phyloP scores from a whole-genome alignment of 75 land plant species.

The Isoetes taiwanensis region DNA sequence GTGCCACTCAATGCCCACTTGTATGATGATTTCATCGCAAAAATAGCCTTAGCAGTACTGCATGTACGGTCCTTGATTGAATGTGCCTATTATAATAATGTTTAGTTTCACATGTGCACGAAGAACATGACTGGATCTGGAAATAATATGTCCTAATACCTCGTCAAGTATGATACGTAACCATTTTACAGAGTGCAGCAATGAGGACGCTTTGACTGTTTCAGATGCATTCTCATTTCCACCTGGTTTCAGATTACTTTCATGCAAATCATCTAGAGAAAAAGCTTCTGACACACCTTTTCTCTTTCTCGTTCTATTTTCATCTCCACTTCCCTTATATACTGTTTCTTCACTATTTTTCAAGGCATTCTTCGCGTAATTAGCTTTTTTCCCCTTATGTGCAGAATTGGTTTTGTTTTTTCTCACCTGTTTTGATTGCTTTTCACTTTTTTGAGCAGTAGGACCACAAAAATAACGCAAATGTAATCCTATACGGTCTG shows the following conservation, averaged over 20 bases:
- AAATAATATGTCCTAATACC: conserved; percentile 24
- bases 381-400: neutral
- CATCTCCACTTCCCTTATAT: neutral
- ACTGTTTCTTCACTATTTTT: conserved; percentile 1
- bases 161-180: conserved; percentile 77
- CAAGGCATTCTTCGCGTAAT: neutral
- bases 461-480: conserved; percentile 67
- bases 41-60: conserved; percentile 69
- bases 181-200: conserved; percentile 74
- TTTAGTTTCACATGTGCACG: neutral
- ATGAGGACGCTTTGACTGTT: conserved; percentile 14
- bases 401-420: conserved; percentile 9
- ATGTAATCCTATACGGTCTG: conserved; percentile 33
- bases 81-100: conserved; percentile 46
- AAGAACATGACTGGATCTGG: neutral
- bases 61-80: conserved; percentile 57
- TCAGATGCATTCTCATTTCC: neutral
- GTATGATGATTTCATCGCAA: conserved; percentile 50
- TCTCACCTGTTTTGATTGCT: conserved; percentile 57
- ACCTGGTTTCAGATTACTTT: neutral
- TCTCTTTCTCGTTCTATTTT: neutral
- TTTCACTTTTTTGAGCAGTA: conserved; percentile 43
- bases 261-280: neutral
- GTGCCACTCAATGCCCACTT: conserved; percentile 96
- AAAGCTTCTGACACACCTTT: neutral